Percentiles rank a stretch among this genome's conserved stretches.
Conservation (phyloP, 805 yeast genomes). For the Saturnispora zaruensis region DNA sequence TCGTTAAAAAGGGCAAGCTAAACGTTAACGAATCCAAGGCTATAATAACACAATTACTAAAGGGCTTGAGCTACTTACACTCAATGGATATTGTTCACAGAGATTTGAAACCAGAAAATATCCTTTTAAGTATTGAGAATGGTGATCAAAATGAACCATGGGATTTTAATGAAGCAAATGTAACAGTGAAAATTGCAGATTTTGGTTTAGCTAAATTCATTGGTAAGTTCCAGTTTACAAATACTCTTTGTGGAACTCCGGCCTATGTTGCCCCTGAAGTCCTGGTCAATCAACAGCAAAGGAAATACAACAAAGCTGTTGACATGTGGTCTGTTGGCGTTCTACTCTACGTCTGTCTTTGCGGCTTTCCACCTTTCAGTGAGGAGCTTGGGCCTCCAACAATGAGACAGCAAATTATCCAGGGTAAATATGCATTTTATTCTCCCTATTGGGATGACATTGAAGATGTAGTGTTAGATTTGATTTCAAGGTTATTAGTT, state of each 20-base stretch:
- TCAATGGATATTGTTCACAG: conserved; percentile 89
- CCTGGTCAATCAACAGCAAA: conserved; percentile 38
- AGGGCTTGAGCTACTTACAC: conserved; percentile 80
- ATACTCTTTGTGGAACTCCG: conserved; percentile 79
- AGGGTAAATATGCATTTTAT: conserved; percentile 63
- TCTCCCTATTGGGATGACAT: conserved; percentile 76
- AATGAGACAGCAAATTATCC: conserved; percentile 64
- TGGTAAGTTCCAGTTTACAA: conserved; percentile 66
- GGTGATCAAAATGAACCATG: conserved; percentile 32
- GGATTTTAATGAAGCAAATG: conserved; percentile 52
- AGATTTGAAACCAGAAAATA: conserved; percentile 89
- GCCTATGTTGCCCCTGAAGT: conserved; percentile 85
- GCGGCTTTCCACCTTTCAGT: conserved; percentile 82
- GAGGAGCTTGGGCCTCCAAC: conserved; percentile 75
- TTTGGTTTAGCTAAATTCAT: conserved; percentile 67
- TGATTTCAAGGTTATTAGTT: conserved; percentile 53
- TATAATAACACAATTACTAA: conserved; percentile 40
- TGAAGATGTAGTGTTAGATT: conserved; percentile 54
- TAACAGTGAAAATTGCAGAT: conserved; percentile 69
- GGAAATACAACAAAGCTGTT: conserved; percentile 60
- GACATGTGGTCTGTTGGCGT: conserved; percentile 84
- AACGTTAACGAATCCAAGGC: conserved; percentile 55
- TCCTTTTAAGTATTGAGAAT: conserved; percentile 48
- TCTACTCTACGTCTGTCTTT: conserved; percentile 64
- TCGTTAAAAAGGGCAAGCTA: conserved; percentile 53